Base-by-base conservation (phyloP, 2,329 filamentous ascomycete genomes). In the Diplodia corticola region DNA sequence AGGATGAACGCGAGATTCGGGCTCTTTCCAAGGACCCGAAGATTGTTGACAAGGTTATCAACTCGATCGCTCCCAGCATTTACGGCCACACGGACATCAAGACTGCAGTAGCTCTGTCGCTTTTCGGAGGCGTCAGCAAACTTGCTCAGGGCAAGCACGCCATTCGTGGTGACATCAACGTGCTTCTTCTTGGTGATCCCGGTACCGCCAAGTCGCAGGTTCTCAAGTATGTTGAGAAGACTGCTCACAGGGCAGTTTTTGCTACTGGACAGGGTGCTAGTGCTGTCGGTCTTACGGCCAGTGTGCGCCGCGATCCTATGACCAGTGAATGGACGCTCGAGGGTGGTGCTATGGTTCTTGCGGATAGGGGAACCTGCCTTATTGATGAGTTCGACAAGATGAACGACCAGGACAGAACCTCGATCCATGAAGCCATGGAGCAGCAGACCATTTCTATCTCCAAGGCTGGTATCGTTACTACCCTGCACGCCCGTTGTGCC, bases 331-430 rank as follows among this genome's bases (percentile, higher is more conserved):
- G 99, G 78, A 99, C 98, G 74, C 88, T 99, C 0, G 95, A 99
- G 82, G 95, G 95, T 54, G 95, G 95, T 79, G 95, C 95, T 35
- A 98, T 99, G 95, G 95, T 99, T 3, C 87, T 99, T 20, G 95
- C 95, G 4, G 95, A 99, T 71, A 93, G 93, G 2, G 95, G 95
- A 72, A 94, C 98, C 0, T 95, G 98, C 10, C 98, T 95, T 79
- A 99, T 99, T 72, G 95, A 99, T 75, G 95, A 99, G 80, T 99
- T 99, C 75, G 95, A 99, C 82, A 99, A 99, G 84, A 99, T 99
- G 95, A 87, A 95, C 69, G 95, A 99, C 76, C 95, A 99, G 78
- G 95, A 99, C 73, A 87, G 95, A 72, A 95, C 98, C 6, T 95
- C 95, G 1, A 99, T 99, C 71, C 95, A 99, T 84, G 95, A 99